Conservation (phyloP, 2,329 filamentous ascomycete species). For the Nectriaceae sp. region DNA sequence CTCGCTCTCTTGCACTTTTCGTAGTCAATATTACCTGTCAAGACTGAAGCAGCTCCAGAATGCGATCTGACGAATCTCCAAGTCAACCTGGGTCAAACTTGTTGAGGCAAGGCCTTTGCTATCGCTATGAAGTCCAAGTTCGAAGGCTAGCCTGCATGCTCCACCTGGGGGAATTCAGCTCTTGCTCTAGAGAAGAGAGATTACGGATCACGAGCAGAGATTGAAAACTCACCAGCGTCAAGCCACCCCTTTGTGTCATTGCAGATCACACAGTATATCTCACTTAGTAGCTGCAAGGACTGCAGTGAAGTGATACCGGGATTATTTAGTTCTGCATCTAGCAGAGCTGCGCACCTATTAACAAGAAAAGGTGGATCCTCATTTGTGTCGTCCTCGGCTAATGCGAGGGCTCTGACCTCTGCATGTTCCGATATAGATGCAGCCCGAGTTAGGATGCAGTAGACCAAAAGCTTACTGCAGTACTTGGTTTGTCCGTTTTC, state of each 20-base stretch:
- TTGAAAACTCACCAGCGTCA: neutral
- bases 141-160: neutral
- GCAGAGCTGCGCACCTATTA: neutral
- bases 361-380: neutral
- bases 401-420: neutral
- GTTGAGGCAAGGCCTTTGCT: neutral
- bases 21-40: neutral
- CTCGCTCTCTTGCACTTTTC: neutral
- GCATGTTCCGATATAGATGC: neutral
- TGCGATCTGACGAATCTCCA: neutral
- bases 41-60: slow-evolving; percentile 1
- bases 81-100: neutral
- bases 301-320: neutral
- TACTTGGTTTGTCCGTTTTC: neutral
- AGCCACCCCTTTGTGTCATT: neutral
- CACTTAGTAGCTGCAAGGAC: neutral
- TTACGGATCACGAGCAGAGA: too few relatives aligned
- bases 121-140: neutral
- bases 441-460: neutral
- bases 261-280: neutral
- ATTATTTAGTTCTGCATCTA: neutral
- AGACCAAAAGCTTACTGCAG: neutral
- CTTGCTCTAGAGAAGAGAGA: too few relatives aligned
- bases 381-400: neutral
- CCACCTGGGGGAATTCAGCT: too few relatives aligned